phyloP scores from a whole-genome alignment of 2,329 filamentous ascomycete genomes.

The Monosporascus sp. region DNA sequence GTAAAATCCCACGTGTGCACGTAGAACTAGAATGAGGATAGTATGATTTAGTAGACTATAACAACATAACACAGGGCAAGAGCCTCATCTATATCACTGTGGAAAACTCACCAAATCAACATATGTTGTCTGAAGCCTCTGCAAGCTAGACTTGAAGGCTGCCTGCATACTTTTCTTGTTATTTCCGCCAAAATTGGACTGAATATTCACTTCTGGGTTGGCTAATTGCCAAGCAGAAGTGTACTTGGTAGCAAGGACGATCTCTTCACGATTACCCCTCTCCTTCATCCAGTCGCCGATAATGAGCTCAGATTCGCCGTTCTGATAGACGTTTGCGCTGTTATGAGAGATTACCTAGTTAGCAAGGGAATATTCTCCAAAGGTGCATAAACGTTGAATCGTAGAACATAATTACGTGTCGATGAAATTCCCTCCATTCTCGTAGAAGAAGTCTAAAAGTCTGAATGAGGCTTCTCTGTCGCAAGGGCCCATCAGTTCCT shows the following conservation, averaged over 20 bases:
- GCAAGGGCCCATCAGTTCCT: slow-evolving; percentile 43
- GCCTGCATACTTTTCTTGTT: slow-evolving; percentile 29
- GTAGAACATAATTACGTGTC: slow-evolving; percentile 46
- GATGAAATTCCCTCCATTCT: slow-evolving; percentile 60
- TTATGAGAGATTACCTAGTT: slow-evolving; percentile 17
- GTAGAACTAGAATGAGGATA: slow-evolving; percentile 3
- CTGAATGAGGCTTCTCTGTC: slow-evolving; percentile 47
- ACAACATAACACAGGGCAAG: background rate
- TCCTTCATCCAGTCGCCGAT: slow-evolving; percentile 51
- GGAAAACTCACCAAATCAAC: slow-evolving; percentile 24
- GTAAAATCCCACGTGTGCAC: slow-evolving; percentile 16
- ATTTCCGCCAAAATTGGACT: slow-evolving; percentile 33
- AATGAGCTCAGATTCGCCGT: slow-evolving; percentile 50
- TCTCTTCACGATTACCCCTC: slow-evolving; percentile 42
- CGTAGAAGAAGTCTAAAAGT: slow-evolving; percentile 51
- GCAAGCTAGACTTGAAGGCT: slow-evolving; percentile 31
- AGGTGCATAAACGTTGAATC: too few relatives aligned
- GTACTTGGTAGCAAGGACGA: slow-evolving; percentile 53
- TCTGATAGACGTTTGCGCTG: slow-evolving; percentile 47
- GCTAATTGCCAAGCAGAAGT: slow-evolving; percentile 2
- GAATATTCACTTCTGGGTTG: slow-evolving; percentile 10
- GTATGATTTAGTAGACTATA: background rate
- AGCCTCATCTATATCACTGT: background rate
- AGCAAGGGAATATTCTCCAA: too few relatives aligned
- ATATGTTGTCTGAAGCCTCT: slow-evolving; percentile 29